Base-by-base conservation (phyloP, 1,284 basidiomycete genomes). In the Inonotus obliquus region DNA sequence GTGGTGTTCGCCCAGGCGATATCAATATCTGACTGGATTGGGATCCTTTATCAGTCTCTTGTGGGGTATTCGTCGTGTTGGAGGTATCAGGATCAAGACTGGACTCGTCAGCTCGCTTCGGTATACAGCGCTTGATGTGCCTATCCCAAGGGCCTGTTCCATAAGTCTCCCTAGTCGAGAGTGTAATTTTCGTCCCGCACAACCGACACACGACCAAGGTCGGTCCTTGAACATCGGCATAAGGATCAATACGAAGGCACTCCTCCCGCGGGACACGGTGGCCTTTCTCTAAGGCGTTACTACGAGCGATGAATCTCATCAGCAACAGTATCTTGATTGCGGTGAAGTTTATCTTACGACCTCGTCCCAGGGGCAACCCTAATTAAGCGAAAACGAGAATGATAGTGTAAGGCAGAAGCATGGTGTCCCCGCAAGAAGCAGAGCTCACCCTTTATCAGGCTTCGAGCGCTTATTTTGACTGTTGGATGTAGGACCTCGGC, bases 71-170 rank as follows among this genome's bases (percentile, higher is more conserved):
- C 23, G 21, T 25, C 23, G 21, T 21, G 14, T 7, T 14, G 23
- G 23, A 11, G 23, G 14, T 29, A 23, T 49, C 23, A 6, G 25
- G n/a, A 14, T 49, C 23, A 19, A 14, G 48, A 19, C 2, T 23
- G 48, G 23, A 14, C 17, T 4, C 10, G 10, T 49, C 48, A n/a
- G 17, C 41, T n/a, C 7, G 1, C 19, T 49, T 25, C 17, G 17
- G 5, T 19, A 4, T 54, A 69, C 86, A 88, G 25, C 85, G 77
- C 45, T 76, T 76, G 17, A 80, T 77, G 67, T 88, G 86, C 65
- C 79, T 84, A 49, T 73, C 68, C 87, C 87, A 89, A 69, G 89
- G 87, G 67, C 79, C 81, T 19, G 77, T 76, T 67, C 89, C 87
- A 67, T 79, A 89, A 19, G 75, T 73, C 70, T 83, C 85, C 71